These are phyloP conservation scores for Hericium rajendrae DNA, from an alignment of 768 basidiomycete genomes.

Conservation along the genomic window DNA sequence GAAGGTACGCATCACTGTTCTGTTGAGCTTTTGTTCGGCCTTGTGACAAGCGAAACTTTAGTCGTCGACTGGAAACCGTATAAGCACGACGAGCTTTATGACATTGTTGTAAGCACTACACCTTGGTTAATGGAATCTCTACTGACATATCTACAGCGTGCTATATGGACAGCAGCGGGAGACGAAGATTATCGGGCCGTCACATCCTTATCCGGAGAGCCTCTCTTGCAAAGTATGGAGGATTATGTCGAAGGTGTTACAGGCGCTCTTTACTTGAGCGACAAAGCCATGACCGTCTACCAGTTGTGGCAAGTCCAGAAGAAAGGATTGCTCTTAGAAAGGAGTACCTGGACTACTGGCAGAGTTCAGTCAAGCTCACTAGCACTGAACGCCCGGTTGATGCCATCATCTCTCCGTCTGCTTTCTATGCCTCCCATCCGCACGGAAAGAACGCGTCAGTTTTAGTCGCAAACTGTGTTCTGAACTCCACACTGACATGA, in stretches of 20 bases:
- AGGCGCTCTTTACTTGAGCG: not conserved
- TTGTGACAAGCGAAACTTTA: constrained; percentile 11
- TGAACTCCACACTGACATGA: not conserved
- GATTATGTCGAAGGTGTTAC: not conserved
- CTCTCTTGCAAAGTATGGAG: constrained; percentile 10
- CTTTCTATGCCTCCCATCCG: constrained; percentile 33
- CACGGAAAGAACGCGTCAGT: constrained; percentile 34
- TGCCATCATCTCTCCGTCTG: constrained; percentile 38
- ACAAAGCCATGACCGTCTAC: constrained; percentile 8
- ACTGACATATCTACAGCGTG: not conserved
- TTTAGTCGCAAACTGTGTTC: not conserved
- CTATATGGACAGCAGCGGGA: constrained; percentile 12
- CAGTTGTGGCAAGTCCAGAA: constrained; percentile 40
- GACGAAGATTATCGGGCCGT: not conserved
- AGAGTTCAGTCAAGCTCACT: constrained; percentile 31
- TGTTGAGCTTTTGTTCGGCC: not conserved
- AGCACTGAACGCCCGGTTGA: constrained; percentile 43
- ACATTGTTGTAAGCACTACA: constrained; percentile 14
- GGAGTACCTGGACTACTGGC: constrained; percentile 40
- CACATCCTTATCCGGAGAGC: constrained; percentile 11
- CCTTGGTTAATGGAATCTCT: not conserved
- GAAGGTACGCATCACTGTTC: constrained; percentile 23
- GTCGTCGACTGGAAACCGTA: constrained; percentile 29
- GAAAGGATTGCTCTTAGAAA: constrained; percentile 31
- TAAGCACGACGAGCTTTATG: constrained; percentile 20